These are phyloP conservation scores for Coffea canephora DNA, from an alignment of 257 asterid species.

Conservation along the genomic window DNA sequence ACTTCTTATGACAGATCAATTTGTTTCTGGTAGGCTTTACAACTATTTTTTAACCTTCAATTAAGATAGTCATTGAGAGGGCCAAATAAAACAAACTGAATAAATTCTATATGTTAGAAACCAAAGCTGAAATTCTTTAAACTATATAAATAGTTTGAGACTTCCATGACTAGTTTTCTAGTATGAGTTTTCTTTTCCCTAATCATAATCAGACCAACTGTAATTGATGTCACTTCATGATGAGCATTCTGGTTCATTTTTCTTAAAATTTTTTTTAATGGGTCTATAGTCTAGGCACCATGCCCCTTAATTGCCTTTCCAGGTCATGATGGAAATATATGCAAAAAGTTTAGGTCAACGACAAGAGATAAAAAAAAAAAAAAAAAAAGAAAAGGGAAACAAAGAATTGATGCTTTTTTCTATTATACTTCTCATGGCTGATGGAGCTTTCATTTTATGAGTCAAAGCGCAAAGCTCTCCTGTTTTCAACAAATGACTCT, in stretches of 20 bases:
- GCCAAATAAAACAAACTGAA: background rate
- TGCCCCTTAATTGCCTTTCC: background rate
- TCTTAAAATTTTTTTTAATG: background rate
- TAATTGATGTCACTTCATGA: background rate
- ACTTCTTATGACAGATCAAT: too few species aligned
- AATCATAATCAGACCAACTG: background rate
- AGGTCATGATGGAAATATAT: background rate
- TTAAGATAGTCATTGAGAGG: background rate
- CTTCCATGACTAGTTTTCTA: too few species aligned
- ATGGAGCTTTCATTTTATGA: background rate
- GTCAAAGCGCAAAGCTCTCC: background rate
- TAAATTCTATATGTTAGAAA: too few species aligned
- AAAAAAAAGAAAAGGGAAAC: background rate
- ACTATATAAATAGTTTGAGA: too few species aligned
- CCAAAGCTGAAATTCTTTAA: too few species aligned
- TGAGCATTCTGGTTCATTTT: background rate
- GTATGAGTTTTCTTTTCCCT: too few species aligned
- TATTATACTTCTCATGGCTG: too few species aligned
- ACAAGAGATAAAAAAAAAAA: background rate
- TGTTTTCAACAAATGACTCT: background rate
- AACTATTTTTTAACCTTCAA: too few species aligned
- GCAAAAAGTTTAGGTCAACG: slow-evolving; percentile 11
- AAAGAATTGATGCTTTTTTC: background rate
- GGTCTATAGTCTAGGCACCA: too few species aligned
- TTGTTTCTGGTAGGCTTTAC: too few species aligned